Percentiles rank a stretch among this genome's conserved stretches.
phyloP scores from a whole-genome alignment of 2,329 filamentous ascomycete species.

The Exophiala lecanii-corni region DNA sequence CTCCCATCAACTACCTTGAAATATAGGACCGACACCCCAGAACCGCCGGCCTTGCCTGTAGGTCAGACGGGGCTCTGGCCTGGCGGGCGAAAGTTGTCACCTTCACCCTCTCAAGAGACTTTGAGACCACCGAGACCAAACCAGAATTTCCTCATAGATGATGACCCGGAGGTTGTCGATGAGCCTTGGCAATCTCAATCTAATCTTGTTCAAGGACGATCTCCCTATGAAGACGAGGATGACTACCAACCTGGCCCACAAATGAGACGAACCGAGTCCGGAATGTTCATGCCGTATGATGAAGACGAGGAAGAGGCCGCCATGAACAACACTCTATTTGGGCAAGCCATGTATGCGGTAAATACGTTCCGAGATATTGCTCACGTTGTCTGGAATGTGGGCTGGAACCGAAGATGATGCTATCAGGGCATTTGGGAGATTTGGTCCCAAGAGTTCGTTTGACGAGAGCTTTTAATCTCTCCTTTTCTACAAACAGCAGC shows the following conservation, averaged over 20 bases:
- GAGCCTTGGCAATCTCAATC: conserved; percentile 41
- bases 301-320: conserved; percentile 57
- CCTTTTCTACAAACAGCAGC: too few species aligned
- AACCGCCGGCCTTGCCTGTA: conserved; percentile 41
- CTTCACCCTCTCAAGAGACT: conserved; percentile 79
- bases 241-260: conserved; percentile 52
- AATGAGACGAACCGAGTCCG: conserved; percentile 74
- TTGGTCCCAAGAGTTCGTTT: neutral
- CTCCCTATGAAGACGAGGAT: conserved; percentile 37
- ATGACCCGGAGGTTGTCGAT: conserved; percentile 52
- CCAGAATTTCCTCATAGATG: conserved; percentile 60
- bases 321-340: conserved; percentile 62
- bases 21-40: conserved; percentile 71
- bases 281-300: conserved; percentile 88
- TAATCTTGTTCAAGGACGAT: conserved; percentile 8
- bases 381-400: conserved; percentile 64
- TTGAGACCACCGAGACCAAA: conserved; percentile 66
- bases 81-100: conserved; percentile 50
- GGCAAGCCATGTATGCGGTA: conserved; percentile 73
- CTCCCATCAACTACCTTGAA: conserved; percentile 84
- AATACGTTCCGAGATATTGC: conserved; percentile 62
- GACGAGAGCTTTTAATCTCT: conserved; percentile 1
- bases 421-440: neutral
- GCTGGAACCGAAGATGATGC: conserved; percentile 41
- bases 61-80: conserved; percentile 39